Conservation (phyloP, 2,329 filamentous ascomycete genomes). For the Fusarium fracticaudum region DNA sequence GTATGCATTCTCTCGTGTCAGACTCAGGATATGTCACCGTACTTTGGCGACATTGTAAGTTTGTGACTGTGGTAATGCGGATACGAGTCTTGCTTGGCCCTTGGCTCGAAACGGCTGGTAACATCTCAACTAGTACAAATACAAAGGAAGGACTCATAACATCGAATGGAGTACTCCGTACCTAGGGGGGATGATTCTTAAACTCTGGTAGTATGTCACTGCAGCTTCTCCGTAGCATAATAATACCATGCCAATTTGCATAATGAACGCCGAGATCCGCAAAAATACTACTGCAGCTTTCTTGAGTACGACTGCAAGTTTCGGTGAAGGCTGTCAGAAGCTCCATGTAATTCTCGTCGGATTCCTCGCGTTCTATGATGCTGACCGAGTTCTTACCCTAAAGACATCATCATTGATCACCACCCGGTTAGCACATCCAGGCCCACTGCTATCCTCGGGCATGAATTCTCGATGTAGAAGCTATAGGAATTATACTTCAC, state of each 20-base stretch:
- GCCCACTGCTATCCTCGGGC: not conserved
- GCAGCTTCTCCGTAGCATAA: not conserved
- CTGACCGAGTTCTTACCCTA: conserved; percentile 2
- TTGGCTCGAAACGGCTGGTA: not conserved
- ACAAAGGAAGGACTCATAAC: not conserved
- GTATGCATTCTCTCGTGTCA: not conserved
- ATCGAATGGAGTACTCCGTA: not conserved
- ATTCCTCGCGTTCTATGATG: not conserved
- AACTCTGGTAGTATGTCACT: not conserved
- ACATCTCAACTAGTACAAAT: not conserved
- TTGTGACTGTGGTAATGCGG: not conserved
- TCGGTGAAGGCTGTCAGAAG: not conserved
- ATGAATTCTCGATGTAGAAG: conserved; percentile 5
- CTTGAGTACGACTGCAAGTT: not conserved
- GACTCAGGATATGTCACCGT: not conserved
- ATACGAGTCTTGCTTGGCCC: not conserved
- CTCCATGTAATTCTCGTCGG: not conserved
- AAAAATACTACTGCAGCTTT: not conserved
- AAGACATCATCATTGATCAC: not conserved
- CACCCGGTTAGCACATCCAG: not conserved
- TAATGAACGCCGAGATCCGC: not conserved
- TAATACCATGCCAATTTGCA: not conserved
- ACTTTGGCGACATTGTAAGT: not conserved
- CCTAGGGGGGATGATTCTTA: not conserved
- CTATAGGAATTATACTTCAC: not conserved